These are phyloP conservation scores for Pecoramyces ruminantium DNA, from an alignment of 192 early-diverging fungal species.

Conservation along the genomic window DNA sequence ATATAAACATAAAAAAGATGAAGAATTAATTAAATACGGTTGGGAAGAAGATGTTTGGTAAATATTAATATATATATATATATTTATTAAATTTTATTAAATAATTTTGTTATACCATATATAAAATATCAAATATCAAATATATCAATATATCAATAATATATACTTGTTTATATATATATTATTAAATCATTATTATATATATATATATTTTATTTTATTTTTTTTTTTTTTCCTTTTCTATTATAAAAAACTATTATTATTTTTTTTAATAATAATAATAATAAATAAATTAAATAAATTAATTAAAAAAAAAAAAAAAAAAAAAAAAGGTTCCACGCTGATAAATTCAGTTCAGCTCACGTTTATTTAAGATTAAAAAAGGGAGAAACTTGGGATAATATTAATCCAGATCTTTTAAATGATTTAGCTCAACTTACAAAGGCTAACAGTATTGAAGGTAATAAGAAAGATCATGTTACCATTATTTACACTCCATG, in stretches of 20 bases:
- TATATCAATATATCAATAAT: too few relatives aligned
- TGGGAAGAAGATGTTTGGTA: conserved; percentile 87
- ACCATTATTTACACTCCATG: conserved; percentile 76
- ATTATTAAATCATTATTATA: too few relatives aligned
- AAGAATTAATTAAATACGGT: conserved; percentile 86
- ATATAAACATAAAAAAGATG: conserved; percentile 25
- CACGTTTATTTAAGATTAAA: conserved; percentile 87
- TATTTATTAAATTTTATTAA: background rate
- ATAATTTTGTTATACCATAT: background rate
- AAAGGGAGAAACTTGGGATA: conserved; percentile 50
- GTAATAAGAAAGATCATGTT: conserved; percentile 84
- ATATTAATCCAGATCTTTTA: conserved; percentile 52
- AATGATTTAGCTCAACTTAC: conserved; percentile 81
- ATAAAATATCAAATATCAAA: too few relatives aligned
- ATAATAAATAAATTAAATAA: too few relatives aligned
- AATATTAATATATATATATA: background rate
- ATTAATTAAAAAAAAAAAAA: conserved; percentile 3
- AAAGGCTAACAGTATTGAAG: conserved; percentile 95
- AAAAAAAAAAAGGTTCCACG: conserved; percentile 57
- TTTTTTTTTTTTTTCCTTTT: too few relatives aligned
- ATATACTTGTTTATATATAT: too few relatives aligned
- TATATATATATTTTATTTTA: too few relatives aligned
- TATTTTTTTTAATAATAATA: too few relatives aligned
- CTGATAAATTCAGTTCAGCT: conserved; percentile 90
- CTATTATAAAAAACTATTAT: too few relatives aligned